Evolutionary conservation across 768 basidiomycete species (phyloP).

Genomic region (Phylloporus arenicola): DNA sequence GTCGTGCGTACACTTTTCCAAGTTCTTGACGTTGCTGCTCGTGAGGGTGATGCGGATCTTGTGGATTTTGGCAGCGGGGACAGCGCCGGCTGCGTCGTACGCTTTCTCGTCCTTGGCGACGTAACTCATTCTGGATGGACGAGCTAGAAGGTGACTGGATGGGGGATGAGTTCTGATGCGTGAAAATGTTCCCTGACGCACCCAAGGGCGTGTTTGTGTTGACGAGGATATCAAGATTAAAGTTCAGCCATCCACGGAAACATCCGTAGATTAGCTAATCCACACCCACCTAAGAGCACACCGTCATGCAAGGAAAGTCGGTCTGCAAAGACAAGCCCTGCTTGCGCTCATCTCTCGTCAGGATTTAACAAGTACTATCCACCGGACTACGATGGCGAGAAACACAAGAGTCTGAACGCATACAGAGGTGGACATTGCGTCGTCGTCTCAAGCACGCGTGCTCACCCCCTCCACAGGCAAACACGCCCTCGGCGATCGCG

Average conservation of each 20-base stretch:
- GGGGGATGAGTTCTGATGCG: not conserved
- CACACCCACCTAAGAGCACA: not conserved
- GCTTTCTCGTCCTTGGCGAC: slow-evolving; percentile 98
- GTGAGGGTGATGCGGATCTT: slow-evolving; percentile 99
- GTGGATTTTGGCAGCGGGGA: slow-evolving; percentile 89
- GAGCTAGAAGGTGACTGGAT: slow-evolving; percentile 80
- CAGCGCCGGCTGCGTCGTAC: slow-evolving; percentile 89
- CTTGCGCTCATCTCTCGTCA: slow-evolving; percentile 17
- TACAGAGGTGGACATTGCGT: slow-evolving; percentile 50
- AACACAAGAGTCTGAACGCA: slow-evolving; percentile 68
- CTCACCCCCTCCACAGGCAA: slow-evolving; percentile 52
- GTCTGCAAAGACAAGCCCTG: not conserved
- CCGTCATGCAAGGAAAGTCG: slow-evolving; percentile 40
- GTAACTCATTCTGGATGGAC: slow-evolving; percentile 81
- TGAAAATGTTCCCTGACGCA: not conserved
- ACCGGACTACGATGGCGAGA: slow-evolving; percentile 66
- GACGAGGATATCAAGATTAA: slow-evolving; percentile 30
- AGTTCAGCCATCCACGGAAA: slow-evolving; percentile 23
- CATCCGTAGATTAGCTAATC: slow-evolving; percentile 11
- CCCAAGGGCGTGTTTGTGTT: slow-evolving; percentile 25
- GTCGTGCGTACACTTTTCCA: slow-evolving; percentile 86
- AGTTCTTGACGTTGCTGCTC: slow-evolving; percentile 94
- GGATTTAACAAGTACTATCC: slow-evolving; percentile 81
- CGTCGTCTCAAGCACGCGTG: not conserved
- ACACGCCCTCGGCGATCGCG: slow-evolving; percentile 89